Base-by-base conservation (phyloP, 495 filamentous ascomycete species). In the Thermochaetoides thermophila region DNA sequence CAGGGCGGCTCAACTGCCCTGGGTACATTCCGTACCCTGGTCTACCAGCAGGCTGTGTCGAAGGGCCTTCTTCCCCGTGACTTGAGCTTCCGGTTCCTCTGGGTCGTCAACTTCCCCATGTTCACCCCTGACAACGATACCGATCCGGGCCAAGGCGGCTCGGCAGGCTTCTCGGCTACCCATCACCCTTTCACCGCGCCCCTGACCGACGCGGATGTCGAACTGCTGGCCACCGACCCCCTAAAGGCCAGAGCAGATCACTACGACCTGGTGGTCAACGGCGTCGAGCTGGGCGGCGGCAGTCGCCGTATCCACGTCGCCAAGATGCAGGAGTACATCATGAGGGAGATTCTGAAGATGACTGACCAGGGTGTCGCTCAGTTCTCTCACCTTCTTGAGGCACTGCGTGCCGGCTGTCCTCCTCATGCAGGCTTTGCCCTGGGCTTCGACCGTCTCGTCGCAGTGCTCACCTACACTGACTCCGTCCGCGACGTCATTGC, bases 111-210 rank as follows among this genome's bases (percentile, higher is more conserved):
- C 39, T 97, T 97, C 53, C 89, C 89, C 5, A 73, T 97, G 32
- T 96, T 97, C 60, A 78, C 81, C 1, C 80, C 79, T 16, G 50
- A 59, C 20, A 71, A 69, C 23, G 70, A 71, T 18, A 52, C 61
- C 3, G 81, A 87, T 29, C 80, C 84, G 4, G 85, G 85, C 3
- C 87, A 94, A 55, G 79, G 77, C 18, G 86, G 85, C 12, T 49
- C 59, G 8, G 73, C 86, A 0, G 84, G 84, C 3, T 66, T 96
- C 49, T 73, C 75, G 11, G 76, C 89, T 5, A 95, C 87, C 0
- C 89, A 97, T 43, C 89, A 97, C 53, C 89, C 91, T 1, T 97
- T 97, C 55, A 97, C 89, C 3, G 80, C 91, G 0, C 89, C 91
- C 0, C 73, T 78, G 33, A 67, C 72, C 5, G 43, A 67, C 9